Conservation (phyloP, 2,329 filamentous ascomycete species). For the Venturia aucupariae region DNA sequence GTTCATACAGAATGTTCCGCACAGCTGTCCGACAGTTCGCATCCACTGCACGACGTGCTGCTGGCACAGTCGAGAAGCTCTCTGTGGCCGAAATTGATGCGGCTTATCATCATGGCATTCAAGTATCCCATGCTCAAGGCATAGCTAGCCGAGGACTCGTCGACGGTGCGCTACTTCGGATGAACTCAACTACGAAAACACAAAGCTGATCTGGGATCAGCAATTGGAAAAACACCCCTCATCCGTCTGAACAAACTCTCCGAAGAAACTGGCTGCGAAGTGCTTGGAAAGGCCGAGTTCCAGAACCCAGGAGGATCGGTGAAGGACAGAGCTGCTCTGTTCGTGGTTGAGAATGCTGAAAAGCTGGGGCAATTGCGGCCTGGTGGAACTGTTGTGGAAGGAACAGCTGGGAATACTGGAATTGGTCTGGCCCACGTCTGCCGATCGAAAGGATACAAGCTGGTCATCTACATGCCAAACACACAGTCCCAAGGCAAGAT, state of each 20-base stretch:
- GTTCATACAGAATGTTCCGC: slow-evolving; percentile 51
- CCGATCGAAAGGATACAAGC: slow-evolving; percentile 79
- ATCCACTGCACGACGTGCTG: slow-evolving; percentile 49
- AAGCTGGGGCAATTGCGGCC: slow-evolving; percentile 71
- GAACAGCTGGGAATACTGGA: slow-evolving; percentile 94
- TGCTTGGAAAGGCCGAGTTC: slow-evolving; percentile 96
- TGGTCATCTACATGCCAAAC: slow-evolving; percentile 99
- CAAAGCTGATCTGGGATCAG: slow-evolving; percentile 38
- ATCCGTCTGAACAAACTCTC: slow-evolving; percentile 85
- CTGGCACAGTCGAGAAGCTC: slow-evolving; percentile 25
- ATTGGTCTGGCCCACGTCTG: slow-evolving; percentile 97
- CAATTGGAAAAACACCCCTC: slow-evolving; percentile 94
- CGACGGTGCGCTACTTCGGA: slow-evolving; percentile 53
- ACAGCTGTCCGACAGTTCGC: slow-evolving; percentile 59
- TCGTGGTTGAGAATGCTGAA: slow-evolving; percentile 89
- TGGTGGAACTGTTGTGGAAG: slow-evolving; percentile 92
- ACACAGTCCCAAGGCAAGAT: slow-evolving; percentile 98
- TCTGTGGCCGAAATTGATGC: slow-evolving; percentile 38
- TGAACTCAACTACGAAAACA: slow-evolving; percentile 7
- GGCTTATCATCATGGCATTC: slow-evolving; percentile 52
- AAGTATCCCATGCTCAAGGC: slow-evolving; percentile 71
- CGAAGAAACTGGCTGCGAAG: slow-evolving; percentile 81
- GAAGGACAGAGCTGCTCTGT: slow-evolving; percentile 93
- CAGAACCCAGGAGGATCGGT: slow-evolving; percentile 95
- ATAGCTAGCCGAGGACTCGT: slow-evolving; percentile 64